These are phyloP conservation scores for Trichoderma sp. DNA, from an alignment of 2,329 filamentous ascomycete species.

Conservation along the genomic window DNA sequence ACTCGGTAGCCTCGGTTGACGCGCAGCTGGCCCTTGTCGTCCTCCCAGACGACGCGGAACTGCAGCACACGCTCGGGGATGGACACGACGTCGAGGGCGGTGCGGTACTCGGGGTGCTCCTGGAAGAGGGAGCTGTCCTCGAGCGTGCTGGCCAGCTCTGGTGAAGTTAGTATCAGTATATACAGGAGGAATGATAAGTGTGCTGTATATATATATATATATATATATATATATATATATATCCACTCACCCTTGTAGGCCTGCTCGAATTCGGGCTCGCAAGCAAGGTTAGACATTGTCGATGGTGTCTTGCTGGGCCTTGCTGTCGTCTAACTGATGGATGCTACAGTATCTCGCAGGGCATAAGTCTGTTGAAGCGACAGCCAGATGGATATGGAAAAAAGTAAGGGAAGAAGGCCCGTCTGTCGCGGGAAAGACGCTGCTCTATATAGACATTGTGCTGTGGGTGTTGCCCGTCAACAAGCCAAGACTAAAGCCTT, in stretches of 20 bases:
- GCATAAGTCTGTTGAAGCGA: not conserved
- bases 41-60: constrained; percentile 96
- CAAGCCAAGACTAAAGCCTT: not conserved
- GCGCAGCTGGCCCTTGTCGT: constrained; percentile 85
- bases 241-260: constrained; percentile 79
- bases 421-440: too few species aligned
- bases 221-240: not conserved
- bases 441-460: not conserved
- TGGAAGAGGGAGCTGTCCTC: constrained; percentile 92
- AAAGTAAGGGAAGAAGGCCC: not conserved
- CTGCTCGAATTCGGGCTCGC: constrained; percentile 98
- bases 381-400: not conserved
- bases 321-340: not conserved
- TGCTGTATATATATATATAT: too few species aligned
- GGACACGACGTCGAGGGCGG: constrained; percentile 81
- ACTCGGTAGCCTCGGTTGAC: constrained; percentile 96
- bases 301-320: not conserved
- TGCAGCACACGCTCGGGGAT: constrained; percentile 95
- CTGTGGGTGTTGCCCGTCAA: not conserved
- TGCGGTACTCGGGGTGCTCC: constrained; percentile 92
- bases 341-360: not conserved
- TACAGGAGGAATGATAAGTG: too few species aligned
- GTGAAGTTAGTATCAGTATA: not conserved
- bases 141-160: constrained; percentile 92
- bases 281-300: constrained; percentile 78